Base-by-base conservation (phyloP, 148 eudicot genomes). In the Fagopyrum homotropicum region DNA sequence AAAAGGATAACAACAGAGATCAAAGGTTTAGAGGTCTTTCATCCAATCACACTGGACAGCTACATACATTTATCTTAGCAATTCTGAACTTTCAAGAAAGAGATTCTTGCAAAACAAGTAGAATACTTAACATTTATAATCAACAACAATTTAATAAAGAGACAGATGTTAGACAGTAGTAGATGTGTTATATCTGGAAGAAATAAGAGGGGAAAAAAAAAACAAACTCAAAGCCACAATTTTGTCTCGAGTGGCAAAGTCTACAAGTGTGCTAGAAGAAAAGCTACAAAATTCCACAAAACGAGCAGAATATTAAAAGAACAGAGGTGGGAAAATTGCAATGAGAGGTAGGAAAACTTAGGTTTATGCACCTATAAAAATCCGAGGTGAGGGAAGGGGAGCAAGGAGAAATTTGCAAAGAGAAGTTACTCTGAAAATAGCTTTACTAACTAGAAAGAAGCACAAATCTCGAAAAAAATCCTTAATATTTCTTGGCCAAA, bases 11-110 rank as follows among this genome's bases (percentile, higher is more conserved):
- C 30, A 30, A 46, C 44, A 75, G 51, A 75, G 29, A 26, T 7
- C 45, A 75, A 26, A 75, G 57, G 43, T 63, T 75, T 17, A 75
- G 48, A 50, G 45, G 45, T 30, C 17, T 19, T 43, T 59, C 64
- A 59, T 22, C 22, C 22, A 56, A 56, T n/a, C 22, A 17, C 61
- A 56, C 61, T 56, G 22, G 61, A 12, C 26, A 56, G 61, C 10
- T 59, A 59, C 40, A 35, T 22, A 54, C 19, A 54, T 10, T 59
- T 59, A 54, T n/a, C 5, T 54, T 5, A 54, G 35, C 22, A 22
- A 1, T 8, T 59, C 22, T 59, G 19, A 30, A 9, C 64, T 59
- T 59, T 17, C 64, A 59, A 19, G 7, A 57, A 17, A 7, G 22
- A n/a, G 17, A 15, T 50, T 50, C 54, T 15, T 16, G 15, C 60